Base-by-base conservation (phyloP, 805 yeast genomes). In the Pichia membranifaciens region DNA sequence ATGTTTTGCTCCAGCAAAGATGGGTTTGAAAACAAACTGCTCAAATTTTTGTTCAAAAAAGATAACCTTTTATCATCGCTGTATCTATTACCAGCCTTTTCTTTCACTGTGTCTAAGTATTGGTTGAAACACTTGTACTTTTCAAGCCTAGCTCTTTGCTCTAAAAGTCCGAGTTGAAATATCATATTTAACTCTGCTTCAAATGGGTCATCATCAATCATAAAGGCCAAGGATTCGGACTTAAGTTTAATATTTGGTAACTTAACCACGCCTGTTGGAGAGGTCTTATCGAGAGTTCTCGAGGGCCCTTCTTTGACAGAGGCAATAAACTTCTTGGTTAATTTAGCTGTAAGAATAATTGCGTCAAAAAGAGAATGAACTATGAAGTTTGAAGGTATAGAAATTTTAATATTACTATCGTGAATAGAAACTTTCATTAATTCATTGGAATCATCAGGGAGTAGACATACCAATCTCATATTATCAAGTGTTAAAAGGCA, bases 281-380 rank as follows among this genome's bases (percentile, higher is more conserved):
- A n/a, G 3, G 31, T 13, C 22, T 38, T 48, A 38, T 48, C 50
- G 13, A 35, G 38, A 15, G 28, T 15, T 32, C 3, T 4, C 7
- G 21, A 25, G 20, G 36, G 38, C 3, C 47, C 50, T 15, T 67
- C 65, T 31, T 66, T 64, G 51, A 84, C 69, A 17, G 82, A 76
- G 47, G 71, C 70, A 23, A 65, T 58, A 51, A 83, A 68, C 53
- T 87, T 95, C 50, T 75, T 76, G 12, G 82, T 60, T 0, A 87
- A 74, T 60, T 90, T 90, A 44, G 73, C 71, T 36, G 82, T 66
- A 0, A 88, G 80, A 17, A 87, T 74, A 15, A 85, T 67, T 56
- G 85, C 85, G 57, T 90, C 96, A 57, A 90, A 79, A n/a, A 90
- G 74, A 21, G 81, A 76, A 65, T 86, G 87, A 46, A 87, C 79